Evolutionary conservation across 768 basidiomycete species (phyloP), one percentile per base, ranked within the genome.

Genomic region (Crucibulum laeve): DNA sequence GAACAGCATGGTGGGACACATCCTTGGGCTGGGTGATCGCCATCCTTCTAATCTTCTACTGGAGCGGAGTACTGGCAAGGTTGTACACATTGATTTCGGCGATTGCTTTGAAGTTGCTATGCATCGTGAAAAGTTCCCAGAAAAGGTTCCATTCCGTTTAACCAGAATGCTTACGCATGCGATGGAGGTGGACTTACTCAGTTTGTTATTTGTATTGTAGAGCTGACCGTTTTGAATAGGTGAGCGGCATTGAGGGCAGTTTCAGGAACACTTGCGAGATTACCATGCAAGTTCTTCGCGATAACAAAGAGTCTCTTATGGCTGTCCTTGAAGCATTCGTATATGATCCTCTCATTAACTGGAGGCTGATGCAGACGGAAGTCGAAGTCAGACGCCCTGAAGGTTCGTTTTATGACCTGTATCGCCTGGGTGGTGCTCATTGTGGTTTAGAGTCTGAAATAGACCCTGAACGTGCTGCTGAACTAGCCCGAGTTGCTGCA

Each of bases 81-180:
- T 98, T 25, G 91, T 98, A 26, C 96, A 99, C 57, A 96, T 93
- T 50, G 93, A 94, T 60, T 94, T 91, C 52, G 96, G 96, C 40
- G 96, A 99, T 60, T 99, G 96, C 59, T 99, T 97, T 64, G 94
- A 98, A 65, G 86, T 96, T 33, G 93, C 94, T 15, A 95, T 95
- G 88, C 87, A 90, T 54, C 87, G 93, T 56, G 93, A 96, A 64
- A 99, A 99, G 67, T 98, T 94, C 74, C 96, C 96, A 0, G 96
- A 99, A 68, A 94, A 87, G 62, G 91, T 99, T 42, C 96, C 96
- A 0, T 99, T 99, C 84, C 82, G 96, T 28, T 74, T 99, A 49
- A 99, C 96, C 7, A 76, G 96, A 53, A 99, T 99, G 96, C 77
- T 99, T 41, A 95, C 92, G 8, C 91, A 96, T 60, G 96, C 96